Conservation (phyloP, 345 rosid species). For the Stellera chamaejasme region DNA sequence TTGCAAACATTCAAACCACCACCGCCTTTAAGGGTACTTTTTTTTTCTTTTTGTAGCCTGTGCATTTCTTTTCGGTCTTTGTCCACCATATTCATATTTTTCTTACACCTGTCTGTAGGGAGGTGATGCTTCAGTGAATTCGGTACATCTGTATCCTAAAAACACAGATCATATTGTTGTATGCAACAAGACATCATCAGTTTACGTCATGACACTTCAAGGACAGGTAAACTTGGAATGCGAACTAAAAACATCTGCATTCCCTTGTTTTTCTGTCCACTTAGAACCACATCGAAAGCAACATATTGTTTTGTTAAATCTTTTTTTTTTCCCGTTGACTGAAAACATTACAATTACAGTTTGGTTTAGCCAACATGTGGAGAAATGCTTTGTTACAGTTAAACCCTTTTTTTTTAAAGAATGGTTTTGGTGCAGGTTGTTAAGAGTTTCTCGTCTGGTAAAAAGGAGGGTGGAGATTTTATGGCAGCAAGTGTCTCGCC, state of each 20-base stretch:
- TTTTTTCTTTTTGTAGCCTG: slow-evolving; percentile 3
- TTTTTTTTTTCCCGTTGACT: background rate
- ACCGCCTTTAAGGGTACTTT: slow-evolving; percentile 75
- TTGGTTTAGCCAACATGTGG: background rate
- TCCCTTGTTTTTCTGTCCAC: too few species aligned
- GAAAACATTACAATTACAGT: background rate
- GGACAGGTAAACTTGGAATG: slow-evolving; percentile 60
- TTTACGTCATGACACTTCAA: slow-evolving; percentile 94
- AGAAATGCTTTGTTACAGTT: slow-evolving; percentile 15
- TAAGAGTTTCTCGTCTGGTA: slow-evolving; percentile 97
- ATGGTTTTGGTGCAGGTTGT: slow-evolving; percentile 53
- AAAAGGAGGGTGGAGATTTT: slow-evolving; percentile 95
- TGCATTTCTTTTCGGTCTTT: slow-evolving; percentile 10
- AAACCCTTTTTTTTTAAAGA: slow-evolving; percentile 7
- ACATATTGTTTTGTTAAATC: too few species aligned
- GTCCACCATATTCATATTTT: slow-evolving; percentile 2
- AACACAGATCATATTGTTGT: slow-evolving; percentile 83
- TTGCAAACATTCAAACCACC: slow-evolving; percentile 92
- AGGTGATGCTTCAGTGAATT: slow-evolving; percentile 97
- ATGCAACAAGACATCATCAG: slow-evolving; percentile 86
- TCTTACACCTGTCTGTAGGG: slow-evolving; percentile 43
- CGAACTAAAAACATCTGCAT: background rate
- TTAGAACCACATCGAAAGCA: too few species aligned
- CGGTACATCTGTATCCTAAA: slow-evolving; percentile 86
- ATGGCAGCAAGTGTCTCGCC: slow-evolving; percentile 89